Evolutionary conservation across 208 protist genomes (phyloP), one percentile per base, ranked within the genome.

Genomic region (Strigomonas culicis): DNA sequence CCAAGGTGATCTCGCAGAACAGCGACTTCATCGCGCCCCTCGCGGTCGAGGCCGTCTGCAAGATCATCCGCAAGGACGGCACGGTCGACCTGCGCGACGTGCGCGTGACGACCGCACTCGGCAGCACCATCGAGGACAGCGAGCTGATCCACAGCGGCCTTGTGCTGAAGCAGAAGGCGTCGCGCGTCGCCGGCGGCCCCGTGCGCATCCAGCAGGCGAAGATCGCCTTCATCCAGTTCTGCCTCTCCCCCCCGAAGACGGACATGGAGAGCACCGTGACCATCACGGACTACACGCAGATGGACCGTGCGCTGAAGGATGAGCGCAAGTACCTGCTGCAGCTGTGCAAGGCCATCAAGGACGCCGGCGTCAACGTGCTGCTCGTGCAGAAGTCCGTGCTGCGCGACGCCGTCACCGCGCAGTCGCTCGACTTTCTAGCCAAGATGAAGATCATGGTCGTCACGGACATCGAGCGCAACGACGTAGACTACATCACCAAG

Each of bases 391-490:
- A 99, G 80, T 98, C 86, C 24, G 99, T 99, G 67, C 89, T 99
- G 32, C 88, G 98, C 51, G 98, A 99, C 69, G 98, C 98, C 50
- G 93, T 99, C 21, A 98, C 77, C 52, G 95, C 99, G 57, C 84
- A 99, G 52, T 97, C 97, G n/a, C 88, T 99, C 17, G 93, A 99
- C 79, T 99, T 99, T 75, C 78, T 99, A 10, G 90, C 97, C 53
- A 99, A 99, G 88, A 91, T 99, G 72, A 99, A 99, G 74, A 99
- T 99, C 72, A 93, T 99, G 76, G 98, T 99, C 31, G 86, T 99
- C 63, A 97, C 93, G 36, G 98, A 99, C 63, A 97, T 99, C 79
- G 99, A 99, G 74, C 90, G 98, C 66, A 95, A 93, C 22, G 98
- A 99, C 49, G 92, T 99, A 52, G 98, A 99, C 68, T 99, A 99